Evolutionary conservation across 169 alveolate genomes (phyloP), one percentile per base, ranked within the genome.

Genomic region (Plasmodium billcollinsi): DNA sequence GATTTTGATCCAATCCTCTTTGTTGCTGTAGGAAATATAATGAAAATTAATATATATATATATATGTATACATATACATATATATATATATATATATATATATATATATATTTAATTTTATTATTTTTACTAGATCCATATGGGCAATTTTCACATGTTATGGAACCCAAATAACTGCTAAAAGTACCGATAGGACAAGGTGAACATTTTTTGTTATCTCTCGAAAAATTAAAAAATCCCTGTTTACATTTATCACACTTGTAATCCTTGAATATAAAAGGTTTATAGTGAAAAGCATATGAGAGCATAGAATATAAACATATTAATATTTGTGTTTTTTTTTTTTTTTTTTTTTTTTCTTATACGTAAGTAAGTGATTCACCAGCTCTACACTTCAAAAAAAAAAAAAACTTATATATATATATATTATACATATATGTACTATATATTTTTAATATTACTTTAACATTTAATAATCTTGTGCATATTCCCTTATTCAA

Each of bases 131-230:
- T 78, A 65, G 62, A 78, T 43, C 90, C 90, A n/a, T 70, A 18
- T 2, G 90, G 90, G 56, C 90, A 78, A 52, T 78, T 78, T n/a
- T 8, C 15, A 70, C 90, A 78, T 8, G 54, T 52, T 6, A 78
- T 18, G 29, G 90, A 78, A 9, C 90, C 90, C 49, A 20, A 8
- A 43, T 54, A 58, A 61, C 65, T 18, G 71, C 66, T 78, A 59
- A 50, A 78, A 5, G 90, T 78, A 12, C 90, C 90, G 20, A 78
- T 56, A 70, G 90, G 80, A 20, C 90, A 78, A 47, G 90, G 90
- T 21, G 67, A 47, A n/a, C 90, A 78, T 67, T 12, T 49, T 50
- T 78, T 66, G 73, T 78, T 78, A 8, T 50, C 80, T 70, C 90
- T 66, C 9, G 90, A 78, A 78, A 78, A 59, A 56, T 78, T 78